Evolutionary conservation across 2,329 filamentous ascomycete species (phyloP), one percentile per base, ranked within the genome.

Genomic region (Dothiorella sarmentorum): DNA sequence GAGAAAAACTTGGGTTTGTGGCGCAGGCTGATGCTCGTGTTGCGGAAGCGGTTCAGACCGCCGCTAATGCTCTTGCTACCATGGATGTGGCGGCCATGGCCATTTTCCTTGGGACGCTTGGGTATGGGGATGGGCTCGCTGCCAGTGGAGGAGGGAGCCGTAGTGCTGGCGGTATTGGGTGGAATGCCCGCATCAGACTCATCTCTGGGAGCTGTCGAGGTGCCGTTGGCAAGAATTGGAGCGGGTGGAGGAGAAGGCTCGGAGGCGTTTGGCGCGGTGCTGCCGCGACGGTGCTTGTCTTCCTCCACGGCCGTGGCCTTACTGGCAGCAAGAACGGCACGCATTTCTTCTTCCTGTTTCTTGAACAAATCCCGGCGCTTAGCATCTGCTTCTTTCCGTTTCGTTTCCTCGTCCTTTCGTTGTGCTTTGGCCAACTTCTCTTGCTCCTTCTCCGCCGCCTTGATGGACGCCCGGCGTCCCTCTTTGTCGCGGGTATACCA

Each of bases 1-100:
- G 87, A 75, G 67, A 89, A 88, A 29, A 82, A 83, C 67, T 90
- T 86, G 64, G 89, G 88, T 72, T 88, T 90, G 62, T 87, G 84
- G 49, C 89, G 84, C 77, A 96, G 82, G 63, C 89, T 91, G 76
- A 90, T 93, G 71, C 87, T 90, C 9, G 85, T 85, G 57, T 86
- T 81, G 64, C 86, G 83, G 63, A 89, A 85, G 43, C 89, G 81
- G 66, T 84, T 85, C 40, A 94, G 75, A 27, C 78, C 73, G 7
- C 76, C 73, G 52, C 70, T 64, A 7, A 72, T 63, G 22, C 71
- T 73, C 52, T 59, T 59, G 20, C 57, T 59, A 29, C 58, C 49
- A 27, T 44, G 47, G 7, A 45, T 53, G 10, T 53, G 58, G 27
- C 35, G 47, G 20, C 20, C 15, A 33, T 60, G 58, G 29, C 58